A percentile compares a stretch with the other conserved stretches of the same genome.
Evolutionary conservation across 2,329 filamentous ascomycete genomes (phyloP).

Genomic region (Ustulina deusta): DNA sequence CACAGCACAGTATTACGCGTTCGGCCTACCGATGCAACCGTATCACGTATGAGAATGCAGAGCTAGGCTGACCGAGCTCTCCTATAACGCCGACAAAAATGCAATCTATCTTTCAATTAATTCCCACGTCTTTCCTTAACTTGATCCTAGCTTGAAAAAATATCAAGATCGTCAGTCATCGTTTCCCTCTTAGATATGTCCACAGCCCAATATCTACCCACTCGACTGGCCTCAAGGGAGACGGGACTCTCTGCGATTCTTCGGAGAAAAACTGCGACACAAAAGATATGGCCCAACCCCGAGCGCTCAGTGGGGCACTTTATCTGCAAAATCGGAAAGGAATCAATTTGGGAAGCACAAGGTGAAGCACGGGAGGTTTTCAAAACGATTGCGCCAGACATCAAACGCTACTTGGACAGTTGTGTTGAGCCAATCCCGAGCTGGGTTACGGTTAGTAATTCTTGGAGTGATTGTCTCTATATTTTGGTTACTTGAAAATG

Average conservation of each 20-base stretch:
- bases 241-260: slow-evolving; percentile 12
- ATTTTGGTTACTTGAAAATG: neutral
- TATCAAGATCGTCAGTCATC: no score
- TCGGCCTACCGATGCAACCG: neutral
- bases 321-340: slow-evolving; percentile 9
- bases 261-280: neutral
- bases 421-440: slow-evolving; percentile 15
- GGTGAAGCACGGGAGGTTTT: slow-evolving; percentile 11
- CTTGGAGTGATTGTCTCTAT: neutral
- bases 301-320: slow-evolving; percentile 6
- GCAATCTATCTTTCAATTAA: no score
- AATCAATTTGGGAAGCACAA: slow-evolving; percentile 12
- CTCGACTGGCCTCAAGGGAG: slow-evolving; percentile 1
- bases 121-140: neutral
- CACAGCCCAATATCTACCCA: slow-evolving; percentile 2
- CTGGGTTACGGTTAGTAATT: slow-evolving; percentile 7
- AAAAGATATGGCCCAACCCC: slow-evolving; percentile 10
- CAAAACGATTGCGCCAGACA: slow-evolving; percentile 5
- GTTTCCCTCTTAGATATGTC: slow-evolving; percentile 5
- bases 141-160: neutral
- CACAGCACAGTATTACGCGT: neutral
- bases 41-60: neutral
- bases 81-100: neutral
- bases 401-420: slow-evolving; percentile 11
- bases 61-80: neutral